A percentile compares a stretch with the other conserved stretches of the same genome.
phyloP scores from a whole-genome alignment of 352 stramenopile genomes.

The Discostella stelligera region DNA sequence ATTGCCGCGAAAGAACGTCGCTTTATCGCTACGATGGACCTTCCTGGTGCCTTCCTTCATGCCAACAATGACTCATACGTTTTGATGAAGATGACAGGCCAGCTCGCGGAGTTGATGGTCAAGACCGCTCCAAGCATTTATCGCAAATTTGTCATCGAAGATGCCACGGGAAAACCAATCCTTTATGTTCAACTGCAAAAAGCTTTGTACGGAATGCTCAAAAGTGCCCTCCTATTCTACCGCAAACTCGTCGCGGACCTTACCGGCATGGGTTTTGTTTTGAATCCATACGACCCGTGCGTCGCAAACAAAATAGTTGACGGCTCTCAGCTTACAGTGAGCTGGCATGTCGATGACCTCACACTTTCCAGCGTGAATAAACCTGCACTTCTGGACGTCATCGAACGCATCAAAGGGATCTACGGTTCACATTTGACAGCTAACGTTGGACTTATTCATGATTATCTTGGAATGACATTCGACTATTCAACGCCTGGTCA shows the following conservation, averaged over 20 bases:
- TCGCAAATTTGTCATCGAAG: conserved; percentile 4
- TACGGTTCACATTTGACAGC: conserved; percentile 45
- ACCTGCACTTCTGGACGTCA: conserved; percentile 24
- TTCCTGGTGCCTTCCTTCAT: conserved; percentile 17
- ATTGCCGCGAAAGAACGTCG: background rate
- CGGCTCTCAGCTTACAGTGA: background rate
- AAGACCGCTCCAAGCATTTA: conserved; percentile 7
- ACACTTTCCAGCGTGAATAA: conserved; percentile 45
- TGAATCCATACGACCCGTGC: background rate
- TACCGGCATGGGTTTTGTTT: background rate
- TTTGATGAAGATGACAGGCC: background rate
- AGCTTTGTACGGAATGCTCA: conserved; percentile 11
- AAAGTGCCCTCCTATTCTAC: conserved; percentile 7
- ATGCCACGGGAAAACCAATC: background rate
- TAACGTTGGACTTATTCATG: conserved; percentile 27
- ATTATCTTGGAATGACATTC: conserved; percentile 60
- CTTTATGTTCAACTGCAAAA: conserved; percentile 12
- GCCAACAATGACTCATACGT: conserved; percentile 2
- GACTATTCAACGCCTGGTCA: conserved; percentile 9
- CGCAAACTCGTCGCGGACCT: conserved; percentile 4
- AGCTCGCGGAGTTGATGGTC: conserved; percentile 3
- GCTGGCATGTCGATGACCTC: conserved; percentile 55
- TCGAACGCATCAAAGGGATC: conserved; percentile 15
- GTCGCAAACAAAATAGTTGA: background rate
- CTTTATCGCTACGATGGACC: conserved; percentile 5